Evolutionary conservation across 768 basidiomycete genomes (phyloP).

Genomic region (Mycena venus): DNA sequence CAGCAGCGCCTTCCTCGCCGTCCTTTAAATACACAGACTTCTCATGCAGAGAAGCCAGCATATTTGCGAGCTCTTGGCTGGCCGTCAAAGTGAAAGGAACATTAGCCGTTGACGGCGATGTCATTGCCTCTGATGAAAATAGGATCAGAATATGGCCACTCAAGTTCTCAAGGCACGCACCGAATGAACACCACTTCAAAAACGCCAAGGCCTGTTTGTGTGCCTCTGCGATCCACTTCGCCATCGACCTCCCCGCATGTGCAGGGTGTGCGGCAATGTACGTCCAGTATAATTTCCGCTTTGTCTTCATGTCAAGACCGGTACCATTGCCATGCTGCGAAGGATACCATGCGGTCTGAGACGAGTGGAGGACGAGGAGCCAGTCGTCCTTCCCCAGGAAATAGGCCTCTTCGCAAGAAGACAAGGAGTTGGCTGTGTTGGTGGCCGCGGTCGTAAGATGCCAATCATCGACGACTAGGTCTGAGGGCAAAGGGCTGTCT

Average conservation of each 20-base stretch:
- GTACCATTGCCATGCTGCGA: neutral
- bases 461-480: neutral
- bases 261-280: slow-evolving; percentile 4
- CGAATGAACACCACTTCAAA: slow-evolving; percentile 19
- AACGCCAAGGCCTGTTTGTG: slow-evolving; percentile 3
- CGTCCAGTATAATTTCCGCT: slow-evolving; percentile 19
- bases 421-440: neutral
- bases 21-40: too few relatives aligned
- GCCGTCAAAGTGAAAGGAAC: slow-evolving; percentile 10
- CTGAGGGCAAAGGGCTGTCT: neutral
- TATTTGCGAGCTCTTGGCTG: slow-evolving; percentile 9
- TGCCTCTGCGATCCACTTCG: slow-evolving; percentile 2
- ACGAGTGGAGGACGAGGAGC: slow-evolving; percentile 1
- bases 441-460: neutral
- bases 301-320: neutral
- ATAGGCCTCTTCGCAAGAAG: neutral
- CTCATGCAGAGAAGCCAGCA: neutral
- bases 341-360: slow-evolving; percentile 4
- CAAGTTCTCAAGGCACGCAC: neutral
- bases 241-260: neutral
- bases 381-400: neutral
- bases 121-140: slow-evolving; percentile 6
- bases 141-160: too few relatives aligned
- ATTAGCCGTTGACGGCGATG: slow-evolving; percentile 9
- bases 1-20: too few relatives aligned